Percentiles rank a stretch among this genome's conserved stretches.
These are phyloP conservation scores for Pyrus pyrifolia DNA, from an alignment of 306 rosid species.

Conservation along the genomic window DNA sequence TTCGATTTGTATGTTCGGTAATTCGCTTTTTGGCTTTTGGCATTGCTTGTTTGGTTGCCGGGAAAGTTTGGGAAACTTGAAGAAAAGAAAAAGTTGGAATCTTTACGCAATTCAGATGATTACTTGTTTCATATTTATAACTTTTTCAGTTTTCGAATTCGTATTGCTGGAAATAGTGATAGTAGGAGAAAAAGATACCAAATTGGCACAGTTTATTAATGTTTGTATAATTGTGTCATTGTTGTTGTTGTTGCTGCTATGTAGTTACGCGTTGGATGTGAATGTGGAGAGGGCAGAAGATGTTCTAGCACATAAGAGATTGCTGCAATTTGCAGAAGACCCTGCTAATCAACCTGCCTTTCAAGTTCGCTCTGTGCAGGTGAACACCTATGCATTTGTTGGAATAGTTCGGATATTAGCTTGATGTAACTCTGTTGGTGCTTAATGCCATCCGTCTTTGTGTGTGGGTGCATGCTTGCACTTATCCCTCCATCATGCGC, in stretches of 20 bases:
- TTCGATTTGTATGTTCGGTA: neutral
- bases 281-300: conserved; percentile 98
- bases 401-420: neutral
- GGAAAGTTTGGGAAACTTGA: neutral
- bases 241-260: conserved; percentile 36
- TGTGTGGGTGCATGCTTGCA: neutral
- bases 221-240: neutral
- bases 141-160: neutral
- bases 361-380: conserved; percentile 91
- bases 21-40: neutral
- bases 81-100: neutral
- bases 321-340: conserved; percentile 77
- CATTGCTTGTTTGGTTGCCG: neutral
- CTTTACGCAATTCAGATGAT: neutral
- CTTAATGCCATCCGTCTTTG: neutral
- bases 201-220: neutral
- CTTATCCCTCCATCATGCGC: neutral
- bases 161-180: neutral
- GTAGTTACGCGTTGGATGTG: conserved; percentile 93
- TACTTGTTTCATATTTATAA: neutral
- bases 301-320: conserved; percentile 76
- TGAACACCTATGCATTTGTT: conserved; percentile 8
- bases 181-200: neutral
- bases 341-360: conserved; percentile 68
- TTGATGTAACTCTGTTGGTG: neutral